phyloP scores from a whole-genome alignment of 2,329 filamentous ascomycete species.

The Pseudogymnoascus sp. region DNA sequence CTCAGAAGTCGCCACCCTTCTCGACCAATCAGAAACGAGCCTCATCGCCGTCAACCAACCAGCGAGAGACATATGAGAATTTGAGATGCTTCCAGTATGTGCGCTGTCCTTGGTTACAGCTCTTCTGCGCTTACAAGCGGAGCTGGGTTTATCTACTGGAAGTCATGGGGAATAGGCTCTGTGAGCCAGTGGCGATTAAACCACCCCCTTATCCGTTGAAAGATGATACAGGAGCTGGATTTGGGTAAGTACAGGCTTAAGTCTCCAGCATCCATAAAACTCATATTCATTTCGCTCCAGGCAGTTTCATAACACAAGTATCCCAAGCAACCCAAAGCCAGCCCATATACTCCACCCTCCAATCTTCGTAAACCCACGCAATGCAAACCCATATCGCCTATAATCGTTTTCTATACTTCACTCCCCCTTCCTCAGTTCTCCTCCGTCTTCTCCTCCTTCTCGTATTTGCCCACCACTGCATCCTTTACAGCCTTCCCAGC shows the following conservation, averaged over 20 bases:
- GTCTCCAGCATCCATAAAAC: background rate
- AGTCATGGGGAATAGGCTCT: background rate
- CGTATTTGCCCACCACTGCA: background rate
- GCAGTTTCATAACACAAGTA: slow-evolving; percentile 6
- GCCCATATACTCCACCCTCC: background rate
- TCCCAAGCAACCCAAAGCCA: slow-evolving; percentile 3
- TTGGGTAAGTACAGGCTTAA: no score
- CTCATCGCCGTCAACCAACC: background rate
- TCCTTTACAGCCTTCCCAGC: background rate
- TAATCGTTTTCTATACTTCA: background rate
- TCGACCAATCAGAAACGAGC: background rate
- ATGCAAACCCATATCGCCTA: background rate
- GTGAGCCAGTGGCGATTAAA: background rate
- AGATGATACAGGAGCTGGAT: background rate
- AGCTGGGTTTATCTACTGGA: background rate
- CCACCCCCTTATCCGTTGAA: no score
- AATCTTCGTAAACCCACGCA: background rate
- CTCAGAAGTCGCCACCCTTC: background rate
- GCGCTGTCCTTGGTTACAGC: background rate
- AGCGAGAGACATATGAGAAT: background rate
- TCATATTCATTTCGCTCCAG: background rate
- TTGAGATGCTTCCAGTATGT: background rate
- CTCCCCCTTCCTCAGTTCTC: background rate
- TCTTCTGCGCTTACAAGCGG: background rate
- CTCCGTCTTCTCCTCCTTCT: background rate